Evolutionary conservation across 148 eudicot genomes (phyloP), one percentile per base, ranked within the genome.

Genomic region (Rhododendron kiyosumense): DNA sequence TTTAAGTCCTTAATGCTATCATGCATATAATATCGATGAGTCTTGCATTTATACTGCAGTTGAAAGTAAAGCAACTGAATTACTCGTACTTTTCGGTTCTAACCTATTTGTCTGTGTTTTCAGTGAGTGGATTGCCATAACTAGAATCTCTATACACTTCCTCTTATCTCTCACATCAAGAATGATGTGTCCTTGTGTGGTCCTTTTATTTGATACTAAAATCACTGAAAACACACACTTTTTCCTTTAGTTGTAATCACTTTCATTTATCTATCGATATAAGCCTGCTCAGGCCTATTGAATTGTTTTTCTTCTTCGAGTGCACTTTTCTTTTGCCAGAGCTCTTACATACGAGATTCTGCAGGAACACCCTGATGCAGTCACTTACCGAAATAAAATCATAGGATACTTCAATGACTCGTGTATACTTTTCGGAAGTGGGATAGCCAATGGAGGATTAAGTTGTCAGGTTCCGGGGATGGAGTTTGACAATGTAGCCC

Each of bases 311-410:
- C 67, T 76, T 84, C 13, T 43, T 51, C 7, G 2, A 14, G 38
- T 71, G 75, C 76, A 32, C 22, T 71, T 45, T 71, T 32, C 32
- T 71, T 32, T 32, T 71, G 17, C 41, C 76, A 18, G 2, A 5
- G 51, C 41, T 48, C 30, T 48, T 28, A 49, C 38, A 51, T 32
- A 30, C 38, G 45, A 17, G 20, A 18, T 17, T 69, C 54, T 71
- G 41, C 88, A 89, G 90, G 90, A 86, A 41, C 79, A 89, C 75
- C 88, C 88, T 0, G 86, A 84, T 26, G 86, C 87, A 84, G 63
- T 82, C 83, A 38, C 80, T 14, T 86, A 81, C 49, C 84, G 26
- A 45, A 81, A 82, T 61, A 86, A 59, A 52, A 49, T 71, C 82
- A 24, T 89, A 14, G 87, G 78, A 30, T 28, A 85, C 45, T 83